phyloP scores from a whole-genome alignment of 2,329 filamentous ascomycete genomes.

The Cryphonectria carpinicola region DNA sequence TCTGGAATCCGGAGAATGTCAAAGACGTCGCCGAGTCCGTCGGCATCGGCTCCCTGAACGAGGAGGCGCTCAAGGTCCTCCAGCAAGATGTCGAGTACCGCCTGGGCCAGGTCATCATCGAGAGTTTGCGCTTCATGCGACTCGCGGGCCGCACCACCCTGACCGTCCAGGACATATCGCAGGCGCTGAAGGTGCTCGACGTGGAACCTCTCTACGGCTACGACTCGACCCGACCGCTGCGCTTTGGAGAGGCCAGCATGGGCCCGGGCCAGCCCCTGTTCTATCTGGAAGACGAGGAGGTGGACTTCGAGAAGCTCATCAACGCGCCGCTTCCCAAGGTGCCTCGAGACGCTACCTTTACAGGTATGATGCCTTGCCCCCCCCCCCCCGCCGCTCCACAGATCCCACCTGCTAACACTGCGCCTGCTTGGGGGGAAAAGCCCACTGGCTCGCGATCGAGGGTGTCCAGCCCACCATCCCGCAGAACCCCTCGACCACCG shows the following conservation, averaged over 20 bases:
- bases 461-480: conserved; percentile 96
- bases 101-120: conserved; percentile 88
- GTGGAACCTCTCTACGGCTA: conserved; percentile 97
- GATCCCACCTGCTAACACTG: conserved; percentile 1
- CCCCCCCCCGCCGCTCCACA: too few species aligned
- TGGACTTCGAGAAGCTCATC: conserved; percentile 98
- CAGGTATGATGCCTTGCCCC: conserved; percentile 60
- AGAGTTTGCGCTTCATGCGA: conserved; percentile 95
- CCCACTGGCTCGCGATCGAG: conserved; percentile 97
- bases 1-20: conserved; percentile 97
- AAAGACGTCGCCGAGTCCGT: conserved; percentile 95
- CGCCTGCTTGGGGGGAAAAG: conserved; percentile 47
- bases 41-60: conserved; percentile 78
- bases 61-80: conserved; percentile 85
- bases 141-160: conserved; percentile 84
- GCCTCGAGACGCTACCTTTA: conserved; percentile 89
- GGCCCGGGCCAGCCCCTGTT: conserved; percentile 93
- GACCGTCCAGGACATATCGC: conserved; percentile 85
- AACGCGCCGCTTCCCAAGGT: conserved; percentile 95
- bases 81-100: conserved; percentile 96
- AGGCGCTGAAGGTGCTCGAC: conserved; percentile 83
- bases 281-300: conserved; percentile 97
- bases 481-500: conserved; percentile 88
- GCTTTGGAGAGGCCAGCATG: conserved; percentile 91
- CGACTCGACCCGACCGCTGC: conserved; percentile 84